Base-by-base conservation (phyloP, 805 yeast genomes). In the Candida qinlingensis region DNA sequence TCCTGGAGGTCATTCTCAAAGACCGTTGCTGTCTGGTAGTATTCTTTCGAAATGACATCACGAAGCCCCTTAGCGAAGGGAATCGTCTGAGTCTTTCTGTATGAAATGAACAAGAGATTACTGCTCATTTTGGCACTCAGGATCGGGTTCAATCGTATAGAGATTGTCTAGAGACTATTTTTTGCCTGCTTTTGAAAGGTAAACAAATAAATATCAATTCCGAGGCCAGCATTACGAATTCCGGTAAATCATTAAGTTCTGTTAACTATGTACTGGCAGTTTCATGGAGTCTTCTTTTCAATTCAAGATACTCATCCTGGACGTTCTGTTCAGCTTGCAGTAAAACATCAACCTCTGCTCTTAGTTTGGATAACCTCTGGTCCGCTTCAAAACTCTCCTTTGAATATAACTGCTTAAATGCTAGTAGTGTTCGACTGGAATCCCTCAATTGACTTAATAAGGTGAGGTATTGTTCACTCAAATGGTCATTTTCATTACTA, bases 61-160 rank as follows among this genome's bases (percentile, higher is more conserved):
- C 71, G 59, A 7, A 78, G 59, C 19, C 65, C 68, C 1, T 56
- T 58, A 3, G 69, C 73, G 6, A 82, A 53, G 43, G 72, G 72
- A 3, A 75, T 57, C 7, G 65, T 63, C 33, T 66, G 62, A 0
- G 85, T 72, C 46, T 71, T 68, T 42, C 84, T 67, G 25, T 74
- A 68, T 0, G 86, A 85, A 4, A 83, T 65, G 49, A 68, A 69
- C 13, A 81, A 60, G 37, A 81, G 61, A 50, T 79, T 79, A 11
- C 64, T 41, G 28, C 48, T 51, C 62, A 59, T 58, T 25, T 19
- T 19, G 19, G 19, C 19, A 19, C 19, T 19, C 19, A 19, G 19
- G 19, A 19, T 19, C 19, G 19, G 19, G 19, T 19, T 19, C 19
- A 19, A 19, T 19, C 19, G 19, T 19, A 19, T 19, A 19, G 19